Percentiles rank a stretch among this genome's conserved stretches.
These are phyloP conservation scores for Naematelia aurantialba DNA, from an alignment of 768 basidiomycete genomes.

Conservation along the genomic window DNA sequence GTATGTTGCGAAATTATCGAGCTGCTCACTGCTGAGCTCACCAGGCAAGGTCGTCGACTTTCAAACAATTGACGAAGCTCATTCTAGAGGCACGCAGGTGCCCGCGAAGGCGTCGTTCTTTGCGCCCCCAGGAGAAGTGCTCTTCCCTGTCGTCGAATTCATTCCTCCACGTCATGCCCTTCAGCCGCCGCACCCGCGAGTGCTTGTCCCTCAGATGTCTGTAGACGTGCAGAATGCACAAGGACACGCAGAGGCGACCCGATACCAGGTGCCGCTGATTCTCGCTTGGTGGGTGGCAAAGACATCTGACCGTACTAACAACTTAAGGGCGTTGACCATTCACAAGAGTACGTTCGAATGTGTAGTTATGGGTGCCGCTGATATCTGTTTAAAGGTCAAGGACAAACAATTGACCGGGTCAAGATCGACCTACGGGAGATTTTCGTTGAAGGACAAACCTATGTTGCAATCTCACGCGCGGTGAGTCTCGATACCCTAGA, in stretches of 20 bases:
- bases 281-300: slow-evolving; percentile 60
- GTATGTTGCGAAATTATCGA: slow-evolving; percentile 54
- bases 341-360: slow-evolving; percentile 16
- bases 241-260: slow-evolving; percentile 27
- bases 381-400: slow-evolving; percentile 15
- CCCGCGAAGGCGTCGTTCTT: slow-evolving; percentile 9
- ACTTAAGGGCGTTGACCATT: slow-evolving; percentile 16
- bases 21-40: not conserved
- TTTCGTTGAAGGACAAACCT: slow-evolving; percentile 58
- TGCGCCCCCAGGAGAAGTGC: slow-evolving; percentile 6
- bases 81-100: slow-evolving; percentile 13
- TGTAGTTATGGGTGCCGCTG: slow-evolving; percentile 4
- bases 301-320: not conserved
- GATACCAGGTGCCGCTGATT: slow-evolving; percentile 70
- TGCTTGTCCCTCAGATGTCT: slow-evolving; percentile 26
- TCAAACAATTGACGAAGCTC: slow-evolving; percentile 27
- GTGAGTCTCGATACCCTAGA: slow-evolving; percentile 44
- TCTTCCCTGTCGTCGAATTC: slow-evolving; percentile 39
- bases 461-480: slow-evolving; percentile 46
- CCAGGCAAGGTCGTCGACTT: slow-evolving; percentile 35
- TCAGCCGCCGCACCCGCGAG: slow-evolving; percentile 2
- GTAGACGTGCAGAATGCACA: slow-evolving; percentile 36
- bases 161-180: slow-evolving; percentile 19
- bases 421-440: slow-evolving; percentile 84
- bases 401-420: slow-evolving; percentile 70